Evolutionary conservation across 306 rosid genomes (phyloP).

Genomic region (Geum urbanum): DNA sequence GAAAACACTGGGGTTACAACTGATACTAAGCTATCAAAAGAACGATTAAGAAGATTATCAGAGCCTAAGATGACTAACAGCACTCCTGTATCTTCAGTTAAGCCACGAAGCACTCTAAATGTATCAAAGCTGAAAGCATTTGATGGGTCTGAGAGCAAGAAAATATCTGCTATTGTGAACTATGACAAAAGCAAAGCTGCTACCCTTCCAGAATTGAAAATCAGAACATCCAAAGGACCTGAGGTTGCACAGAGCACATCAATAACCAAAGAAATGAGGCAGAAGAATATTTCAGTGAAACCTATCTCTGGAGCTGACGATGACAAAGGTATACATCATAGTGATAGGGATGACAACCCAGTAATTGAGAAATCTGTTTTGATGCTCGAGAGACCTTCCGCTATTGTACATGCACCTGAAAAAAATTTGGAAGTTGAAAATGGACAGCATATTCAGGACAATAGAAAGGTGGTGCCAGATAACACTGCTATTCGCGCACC

Average conservation of each 20-base stretch:
- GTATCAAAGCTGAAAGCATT: slow-evolving; percentile 46
- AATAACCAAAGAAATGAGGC: slow-evolving; percentile 42
- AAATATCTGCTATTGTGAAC: slow-evolving; percentile 73
- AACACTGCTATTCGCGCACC: slow-evolving; percentile 46
- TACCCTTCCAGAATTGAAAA: slow-evolving; percentile 87
- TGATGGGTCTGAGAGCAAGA: slow-evolving; percentile 63
- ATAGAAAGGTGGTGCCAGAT: slow-evolving; percentile 36
- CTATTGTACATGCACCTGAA: slow-evolving; percentile 29
- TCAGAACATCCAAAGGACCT: slow-evolving; percentile 63
- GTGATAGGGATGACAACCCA: slow-evolving; percentile 59
- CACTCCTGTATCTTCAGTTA: slow-evolving; percentile 51
- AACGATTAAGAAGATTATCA: slow-evolving; percentile 79
- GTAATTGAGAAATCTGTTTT: slow-evolving; percentile 79
- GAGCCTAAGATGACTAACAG: slow-evolving; percentile 67
- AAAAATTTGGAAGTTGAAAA: slow-evolving; percentile 28
- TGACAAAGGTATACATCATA: slow-evolving; percentile 36
- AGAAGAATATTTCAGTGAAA: slow-evolving; percentile 40
- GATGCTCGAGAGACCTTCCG: slow-evolving; percentile 63
- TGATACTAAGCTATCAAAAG: slow-evolving; percentile 71
- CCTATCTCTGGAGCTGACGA: slow-evolving; percentile 41
- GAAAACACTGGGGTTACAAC: slow-evolving; percentile 49
- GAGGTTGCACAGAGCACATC: slow-evolving; percentile 40
- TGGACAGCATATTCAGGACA: slow-evolving; percentile 32
- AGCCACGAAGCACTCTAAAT: slow-evolving; percentile 35
- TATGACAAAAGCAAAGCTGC: slow-evolving; percentile 81